These are phyloP conservation scores for Aureobasidium leucospermi DNA, from an alignment of 2,329 filamentous ascomycete genomes.

Conservation along the genomic window DNA sequence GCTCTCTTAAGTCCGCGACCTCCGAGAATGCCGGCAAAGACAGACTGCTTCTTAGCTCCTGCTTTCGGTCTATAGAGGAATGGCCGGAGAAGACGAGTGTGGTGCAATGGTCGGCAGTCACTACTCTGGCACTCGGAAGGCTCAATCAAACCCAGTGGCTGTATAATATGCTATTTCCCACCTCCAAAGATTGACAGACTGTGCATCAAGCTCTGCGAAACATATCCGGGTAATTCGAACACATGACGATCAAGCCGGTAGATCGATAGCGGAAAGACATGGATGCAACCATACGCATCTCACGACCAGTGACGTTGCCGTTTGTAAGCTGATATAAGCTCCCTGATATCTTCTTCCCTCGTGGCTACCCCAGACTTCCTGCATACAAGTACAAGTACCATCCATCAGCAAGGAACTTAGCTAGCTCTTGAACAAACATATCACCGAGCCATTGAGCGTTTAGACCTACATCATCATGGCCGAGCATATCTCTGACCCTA, in stretches of 20 bases:
- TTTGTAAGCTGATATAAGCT: slow-evolving; percentile 7
- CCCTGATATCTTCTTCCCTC: not conserved
- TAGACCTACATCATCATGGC: not conserved
- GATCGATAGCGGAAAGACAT: not conserved
- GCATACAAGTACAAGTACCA: not conserved
- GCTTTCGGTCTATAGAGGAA: not conserved
- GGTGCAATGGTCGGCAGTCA: not conserved
- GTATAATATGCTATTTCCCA: no score
- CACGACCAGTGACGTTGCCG: not conserved
- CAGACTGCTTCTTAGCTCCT: not conserved
- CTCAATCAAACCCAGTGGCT: no score
- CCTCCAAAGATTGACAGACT: no score
- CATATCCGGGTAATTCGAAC: not conserved
- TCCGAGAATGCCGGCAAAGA: not conserved
- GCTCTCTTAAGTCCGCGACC: not conserved
- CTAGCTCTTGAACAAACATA: not conserved
- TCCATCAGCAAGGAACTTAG: not conserved
- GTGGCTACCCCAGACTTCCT: not conserved
- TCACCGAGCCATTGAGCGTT: not conserved
- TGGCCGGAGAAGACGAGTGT: no score
- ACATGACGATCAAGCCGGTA: slow-evolving; percentile 1
- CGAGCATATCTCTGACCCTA: slow-evolving; percentile 9
- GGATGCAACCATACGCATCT: not conserved
- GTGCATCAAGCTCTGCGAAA: not conserved
- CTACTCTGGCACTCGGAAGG: not conserved